Base-by-base conservation (phyloP, 2,329 filamentous ascomycete species). In the Colletotrichum tropicale region DNA sequence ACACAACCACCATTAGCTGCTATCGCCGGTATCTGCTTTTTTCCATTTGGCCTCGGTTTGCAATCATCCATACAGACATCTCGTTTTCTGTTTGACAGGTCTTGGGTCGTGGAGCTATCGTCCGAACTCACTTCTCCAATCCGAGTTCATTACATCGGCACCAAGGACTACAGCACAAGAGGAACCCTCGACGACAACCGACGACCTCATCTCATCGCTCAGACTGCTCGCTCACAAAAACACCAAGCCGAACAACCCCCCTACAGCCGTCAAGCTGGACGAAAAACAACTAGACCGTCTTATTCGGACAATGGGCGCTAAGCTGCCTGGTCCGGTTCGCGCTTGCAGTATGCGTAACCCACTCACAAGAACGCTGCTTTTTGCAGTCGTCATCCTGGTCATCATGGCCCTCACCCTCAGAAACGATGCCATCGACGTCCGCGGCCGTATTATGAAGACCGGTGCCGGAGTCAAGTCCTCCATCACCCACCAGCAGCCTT, bases 321-420 rank as follows among this genome's bases (percentile, higher is more conserved):
- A 81, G 78, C 80, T 87, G 76, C 81, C 84, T 36, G 80, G 83
- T 73, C 79, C 86, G 73, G 83, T 86, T 78, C 87, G 84, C 78
- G 83, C 87, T 77, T 83, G 88, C 82, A 88, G 81, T 78, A 88
- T 89, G 87, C 85, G 88, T 77, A 89, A 87, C 78, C 86, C 88
- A 6, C 85, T 89, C 71, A 83, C 84, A 56, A 84, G 86, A 82
- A 87, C 85, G 66, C 81, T 89, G 15, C 74, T 88, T 36, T 83
- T 88, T 77, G 85, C 87, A 65, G 78, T 87, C 26, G 83, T 83
- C 73, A 81, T 89, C 68, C 80, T 89, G 12, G 75, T 88, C 72
- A 80, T 89, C 60, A 81, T 89, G 64, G 81, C 82, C 62, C 76
- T 86, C 34, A 83, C 87, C 8, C 83, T 88, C 74, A 85, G 83